These are phyloP conservation scores for Coemansia umbellata DNA, from an alignment of 192 early-diverging fungal species.

Conservation along the genomic window DNA sequence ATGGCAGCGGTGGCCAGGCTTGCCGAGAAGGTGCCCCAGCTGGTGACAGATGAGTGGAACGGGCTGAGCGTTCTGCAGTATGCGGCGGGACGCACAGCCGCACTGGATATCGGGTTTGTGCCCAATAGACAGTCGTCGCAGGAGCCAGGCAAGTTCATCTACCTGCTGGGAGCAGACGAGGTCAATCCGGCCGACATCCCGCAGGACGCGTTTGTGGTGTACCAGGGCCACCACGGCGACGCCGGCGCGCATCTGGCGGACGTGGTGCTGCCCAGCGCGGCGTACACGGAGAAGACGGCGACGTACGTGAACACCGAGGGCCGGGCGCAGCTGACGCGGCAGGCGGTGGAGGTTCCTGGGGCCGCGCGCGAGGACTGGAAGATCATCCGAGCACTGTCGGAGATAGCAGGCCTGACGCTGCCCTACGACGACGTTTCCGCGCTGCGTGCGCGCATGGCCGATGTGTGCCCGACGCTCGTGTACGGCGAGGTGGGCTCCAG, in stretches of 20 bases:
- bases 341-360: slow-evolving; percentile 82
- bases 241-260: slow-evolving; percentile 91
- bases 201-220: slow-evolving; percentile 91
- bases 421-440: slow-evolving; percentile 85
- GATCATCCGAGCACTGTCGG: slow-evolving; percentile 94
- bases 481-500: slow-evolving; percentile 62
- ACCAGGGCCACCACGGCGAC: slow-evolving; percentile 99
- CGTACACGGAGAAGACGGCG: slow-evolving; percentile 94
- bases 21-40: slow-evolving; percentile 60
- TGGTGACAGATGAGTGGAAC: slow-evolving; percentile 79
- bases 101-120: slow-evolving; percentile 86
- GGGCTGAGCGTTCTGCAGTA: slow-evolving; percentile 90
- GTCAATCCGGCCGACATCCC: slow-evolving; percentile 71
- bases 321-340: slow-evolving; percentile 87
- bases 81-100: slow-evolving; percentile 81
- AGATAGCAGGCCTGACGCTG: slow-evolving; percentile 78
- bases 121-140: slow-evolving; percentile 53
- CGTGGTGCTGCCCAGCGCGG: slow-evolving; percentile 91
- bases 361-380: slow-evolving; percentile 99
- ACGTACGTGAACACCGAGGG: slow-evolving; percentile 99
- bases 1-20: slow-evolving; percentile 74
- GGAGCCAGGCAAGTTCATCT: slow-evolving; percentile 66
- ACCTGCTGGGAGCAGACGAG: slow-evolving; percentile 92
- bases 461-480: slow-evolving; percentile 82
- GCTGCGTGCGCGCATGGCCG: slow-evolving; percentile 81